These are phyloP conservation scores for Neurospora sp. DNA, from an alignment of 495 filamentous ascomycete genomes.

Conservation along the genomic window DNA sequence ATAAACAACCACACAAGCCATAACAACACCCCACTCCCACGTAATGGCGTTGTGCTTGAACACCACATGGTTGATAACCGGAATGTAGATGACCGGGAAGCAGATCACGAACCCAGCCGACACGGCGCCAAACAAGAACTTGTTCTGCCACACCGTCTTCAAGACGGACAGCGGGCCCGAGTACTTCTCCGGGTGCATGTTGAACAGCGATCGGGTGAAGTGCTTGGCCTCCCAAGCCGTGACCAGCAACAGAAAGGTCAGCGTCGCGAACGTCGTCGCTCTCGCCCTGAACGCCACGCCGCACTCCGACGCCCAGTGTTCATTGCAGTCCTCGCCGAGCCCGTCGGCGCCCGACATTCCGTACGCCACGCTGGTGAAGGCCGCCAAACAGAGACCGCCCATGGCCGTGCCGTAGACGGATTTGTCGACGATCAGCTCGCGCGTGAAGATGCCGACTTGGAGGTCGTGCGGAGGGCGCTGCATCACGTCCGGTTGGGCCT, in stretches of 20 bases:
- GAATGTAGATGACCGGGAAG: constrained; percentile 65
- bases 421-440: constrained; percentile 61
- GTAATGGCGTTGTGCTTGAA: constrained; percentile 64
- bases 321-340: constrained; percentile 55
- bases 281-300: constrained; percentile 61
- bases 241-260: constrained; percentile 62
- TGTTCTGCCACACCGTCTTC: constrained; percentile 56
- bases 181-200: constrained; percentile 56
- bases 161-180: constrained; percentile 41
- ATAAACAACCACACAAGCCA: constrained; percentile 49
- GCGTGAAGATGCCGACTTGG: constrained; percentile 57
- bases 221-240: constrained; percentile 68
- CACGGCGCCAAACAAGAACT: constrained; percentile 64
- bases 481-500: constrained; percentile 60
- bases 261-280: constrained; percentile 62
- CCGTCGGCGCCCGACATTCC: constrained; percentile 52
- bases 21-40: constrained; percentile 62
- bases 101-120: constrained; percentile 56
- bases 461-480: constrained; percentile 59
- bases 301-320: constrained; percentile 41
- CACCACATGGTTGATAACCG: constrained; percentile 53
- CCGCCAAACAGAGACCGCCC: constrained; percentile 52
- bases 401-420: constrained; percentile 62
- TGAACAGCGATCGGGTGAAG: constrained; percentile 57
- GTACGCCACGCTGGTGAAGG: constrained; percentile 60